Conservation (phyloP, 371 early-diverging fungal species). For the Rhizopus sp. region DNA sequence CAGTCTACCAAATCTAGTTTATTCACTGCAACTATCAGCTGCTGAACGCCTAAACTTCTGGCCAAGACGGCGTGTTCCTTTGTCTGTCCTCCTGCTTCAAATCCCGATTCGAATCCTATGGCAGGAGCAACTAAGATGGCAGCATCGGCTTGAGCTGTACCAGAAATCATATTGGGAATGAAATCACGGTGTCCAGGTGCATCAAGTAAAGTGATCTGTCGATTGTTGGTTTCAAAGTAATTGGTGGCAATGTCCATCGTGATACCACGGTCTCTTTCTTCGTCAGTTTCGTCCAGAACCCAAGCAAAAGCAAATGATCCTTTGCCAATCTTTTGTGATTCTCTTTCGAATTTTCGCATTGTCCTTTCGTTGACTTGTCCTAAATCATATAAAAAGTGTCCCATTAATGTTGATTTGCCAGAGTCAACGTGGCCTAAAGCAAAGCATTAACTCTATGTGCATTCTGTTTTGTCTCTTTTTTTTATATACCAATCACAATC, state of each 20-base stretch:
- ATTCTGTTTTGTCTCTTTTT: not conserved
- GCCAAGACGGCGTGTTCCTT: constrained; percentile 94
- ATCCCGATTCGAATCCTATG: constrained; percentile 97
- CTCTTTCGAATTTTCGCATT: constrained; percentile 91
- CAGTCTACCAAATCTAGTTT: constrained; percentile 88
- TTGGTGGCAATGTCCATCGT: constrained; percentile 96
- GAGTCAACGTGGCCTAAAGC: constrained; percentile 97
- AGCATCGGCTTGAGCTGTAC: constrained; percentile 96
- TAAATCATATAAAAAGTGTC: constrained; percentile 88
- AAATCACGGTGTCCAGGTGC: constrained; percentile 99
- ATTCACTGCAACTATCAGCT: constrained; percentile 91
- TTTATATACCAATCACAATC: constrained; percentile 74
- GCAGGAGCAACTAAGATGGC: constrained; percentile 97
- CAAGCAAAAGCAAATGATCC: constrained; percentile 94
- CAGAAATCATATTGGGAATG: constrained; percentile 99
- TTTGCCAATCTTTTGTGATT: constrained; percentile 92
- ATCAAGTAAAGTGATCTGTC: constrained; percentile 87
- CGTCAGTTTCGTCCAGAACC: constrained; percentile 94
- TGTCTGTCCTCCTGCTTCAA: constrained; percentile 96
- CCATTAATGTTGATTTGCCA: constrained; percentile 98
- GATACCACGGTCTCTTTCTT: constrained; percentile 91
- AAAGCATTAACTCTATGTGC: not conserved
- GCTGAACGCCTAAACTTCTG: constrained; percentile 85
- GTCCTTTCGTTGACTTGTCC: constrained; percentile 91
- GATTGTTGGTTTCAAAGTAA: constrained; percentile 82